Conservation (phyloP, 139 green algal genomes). For the Chlamydomonas sphaeroides region DNA sequence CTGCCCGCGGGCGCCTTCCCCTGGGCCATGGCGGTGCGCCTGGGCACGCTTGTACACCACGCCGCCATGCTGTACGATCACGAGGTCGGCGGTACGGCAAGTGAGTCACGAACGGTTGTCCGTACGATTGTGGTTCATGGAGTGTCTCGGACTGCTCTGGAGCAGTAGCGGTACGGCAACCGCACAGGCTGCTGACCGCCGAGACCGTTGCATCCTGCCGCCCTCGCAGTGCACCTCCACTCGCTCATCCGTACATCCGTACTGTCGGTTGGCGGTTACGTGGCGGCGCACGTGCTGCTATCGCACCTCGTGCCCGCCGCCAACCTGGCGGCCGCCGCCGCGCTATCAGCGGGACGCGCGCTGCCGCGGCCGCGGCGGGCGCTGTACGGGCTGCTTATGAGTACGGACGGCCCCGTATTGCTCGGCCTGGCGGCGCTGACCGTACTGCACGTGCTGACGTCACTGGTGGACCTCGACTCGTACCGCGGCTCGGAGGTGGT, state of each 20-base stretch:
- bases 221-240: too few species aligned
- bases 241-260: too few species aligned
- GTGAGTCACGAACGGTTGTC: too few species aligned
- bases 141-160: too few species aligned
- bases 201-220: too few species aligned
- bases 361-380: background rate
- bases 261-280: too few species aligned
- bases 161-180: too few species aligned
- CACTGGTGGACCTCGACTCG: constrained; percentile 15
- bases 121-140: too few species aligned
- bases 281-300: too few species aligned
- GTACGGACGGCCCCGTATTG: constrained; percentile 1
- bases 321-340: constrained; percentile 21
- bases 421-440: constrained; percentile 15
- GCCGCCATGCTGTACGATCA: constrained; percentile 10
- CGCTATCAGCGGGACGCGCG: background rate
- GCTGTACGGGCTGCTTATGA: constrained; percentile 13
- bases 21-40: constrained; percentile 27
- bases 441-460: constrained; percentile 14
- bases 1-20: constrained; percentile 20
- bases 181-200: too few species aligned
- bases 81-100: background rate
- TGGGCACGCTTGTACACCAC: constrained; percentile 29
- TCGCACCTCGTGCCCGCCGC: too few species aligned
- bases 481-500: background rate